These are phyloP conservation scores for Babesia caballi DNA, from an alignment of 169 alveolate species.

Conservation along the genomic window DNA sequence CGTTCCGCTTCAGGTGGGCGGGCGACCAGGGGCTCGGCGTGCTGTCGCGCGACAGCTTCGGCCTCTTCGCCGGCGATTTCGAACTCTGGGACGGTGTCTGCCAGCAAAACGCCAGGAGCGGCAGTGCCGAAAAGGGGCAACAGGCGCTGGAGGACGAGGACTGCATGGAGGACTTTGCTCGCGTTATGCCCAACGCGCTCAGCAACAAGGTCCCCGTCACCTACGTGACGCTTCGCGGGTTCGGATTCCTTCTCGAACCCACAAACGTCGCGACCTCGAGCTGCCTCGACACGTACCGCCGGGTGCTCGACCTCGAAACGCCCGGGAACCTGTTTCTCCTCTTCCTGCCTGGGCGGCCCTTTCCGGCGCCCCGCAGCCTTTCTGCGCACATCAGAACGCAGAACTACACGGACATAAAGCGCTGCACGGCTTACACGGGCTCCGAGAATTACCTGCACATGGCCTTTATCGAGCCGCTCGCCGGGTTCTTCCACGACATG, in stretches of 20 bases:
- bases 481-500: constrained; percentile 18
- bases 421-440: constrained; percentile 58
- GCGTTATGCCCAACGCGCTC: background rate
- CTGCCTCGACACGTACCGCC: constrained; percentile 53
- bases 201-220: background rate
- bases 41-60: constrained; percentile 16
- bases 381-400: constrained; percentile 46
- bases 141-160: constrained; percentile 30
- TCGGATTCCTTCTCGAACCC: constrained; percentile 59
- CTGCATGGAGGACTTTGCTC: background rate
- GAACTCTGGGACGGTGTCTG: constrained; percentile 49
- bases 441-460: constrained; percentile 33
- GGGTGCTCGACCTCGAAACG: constrained; percentile 6
- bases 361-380: background rate
- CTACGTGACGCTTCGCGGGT: constrained; percentile 57
- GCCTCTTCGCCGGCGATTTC: constrained; percentile 59
- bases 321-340: constrained; percentile 18
- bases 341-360: constrained; percentile 30
- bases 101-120: background rate
- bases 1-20: background rate
- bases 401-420: constrained; percentile 29
- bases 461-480: constrained; percentile 31
- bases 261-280: constrained; percentile 50
- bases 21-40: background rate
- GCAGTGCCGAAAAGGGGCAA: background rate